Percentiles rank a stretch among this genome's conserved stretches.
Evolutionary conservation across 2,329 filamentous ascomycete species (phyloP).

Genomic region (Stagonosporopsis tanaceti): DNA sequence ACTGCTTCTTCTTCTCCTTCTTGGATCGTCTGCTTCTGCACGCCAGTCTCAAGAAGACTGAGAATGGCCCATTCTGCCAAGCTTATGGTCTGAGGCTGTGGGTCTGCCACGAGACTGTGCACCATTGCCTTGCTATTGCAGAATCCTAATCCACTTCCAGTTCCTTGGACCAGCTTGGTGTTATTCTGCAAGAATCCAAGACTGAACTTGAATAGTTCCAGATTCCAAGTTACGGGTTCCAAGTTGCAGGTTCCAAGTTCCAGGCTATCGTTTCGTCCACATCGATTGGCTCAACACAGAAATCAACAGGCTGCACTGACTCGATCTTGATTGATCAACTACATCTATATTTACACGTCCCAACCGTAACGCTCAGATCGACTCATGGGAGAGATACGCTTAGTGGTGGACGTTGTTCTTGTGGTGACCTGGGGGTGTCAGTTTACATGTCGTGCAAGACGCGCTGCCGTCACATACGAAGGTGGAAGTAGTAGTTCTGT

Average conservation of each 20-base stretch:
- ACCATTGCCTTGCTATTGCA: too few species aligned
- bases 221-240: too few species aligned
- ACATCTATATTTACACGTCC: conserved; percentile 51
- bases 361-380: conserved; percentile 27
- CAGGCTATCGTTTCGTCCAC: not conserved
- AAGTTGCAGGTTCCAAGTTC: not conserved
- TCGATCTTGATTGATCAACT: conserved; percentile 46
- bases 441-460: conserved; percentile 23
- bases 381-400: conserved; percentile 23
- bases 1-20: too few species aligned
- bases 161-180: too few species aligned
- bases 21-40: not conserved
- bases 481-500: conserved; percentile 99
- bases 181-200: too few species aligned
- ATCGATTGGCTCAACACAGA: not conserved
- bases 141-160: too few species aligned
- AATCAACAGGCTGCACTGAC: conserved; percentile 23
- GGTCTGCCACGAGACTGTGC: not conserved
- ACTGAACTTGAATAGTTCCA: too few species aligned
- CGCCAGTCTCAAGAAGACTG: not conserved
- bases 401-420: conserved; percentile 99
- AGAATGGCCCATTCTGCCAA: not conserved
- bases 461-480: conserved; percentile 72
- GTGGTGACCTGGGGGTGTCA: conserved; percentile 79
- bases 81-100: not conserved